Conservation (phyloP, 2,329 filamentous ascomycete genomes). For the Massarina eburnea region DNA sequence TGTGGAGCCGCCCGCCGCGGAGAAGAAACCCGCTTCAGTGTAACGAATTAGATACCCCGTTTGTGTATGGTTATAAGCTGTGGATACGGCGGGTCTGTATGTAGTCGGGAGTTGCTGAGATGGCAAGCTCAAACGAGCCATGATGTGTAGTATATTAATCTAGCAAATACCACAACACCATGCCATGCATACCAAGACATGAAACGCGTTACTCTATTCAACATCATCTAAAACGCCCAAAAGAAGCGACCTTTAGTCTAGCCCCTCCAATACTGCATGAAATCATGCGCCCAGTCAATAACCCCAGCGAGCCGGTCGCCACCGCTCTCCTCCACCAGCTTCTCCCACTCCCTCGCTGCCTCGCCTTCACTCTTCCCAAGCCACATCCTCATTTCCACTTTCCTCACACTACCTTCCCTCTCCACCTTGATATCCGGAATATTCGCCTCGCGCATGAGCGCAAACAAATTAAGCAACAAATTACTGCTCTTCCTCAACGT, state of each 20-base stretch:
- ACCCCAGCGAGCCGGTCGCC: slow-evolving; percentile 83
- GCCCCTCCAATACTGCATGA: slow-evolving; percentile 86
- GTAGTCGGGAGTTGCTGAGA: too few species aligned
- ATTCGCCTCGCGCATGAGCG: slow-evolving; percentile 95
- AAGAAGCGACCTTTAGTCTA: slow-evolving; percentile 11
- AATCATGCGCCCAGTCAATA: slow-evolving; percentile 91
- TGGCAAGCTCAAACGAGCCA: too few species aligned
- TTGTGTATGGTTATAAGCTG: neutral
- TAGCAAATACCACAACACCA: too few species aligned
- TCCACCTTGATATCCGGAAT: slow-evolving; percentile 93
- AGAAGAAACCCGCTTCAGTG: neutral
- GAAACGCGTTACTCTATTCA: too few species aligned
- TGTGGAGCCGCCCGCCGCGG: too few species aligned
- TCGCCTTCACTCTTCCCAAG: slow-evolving; percentile 90
- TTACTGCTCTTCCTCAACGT: slow-evolving; percentile 87
- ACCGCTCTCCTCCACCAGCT: slow-evolving; percentile 86
- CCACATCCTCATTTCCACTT: slow-evolving; percentile 93
- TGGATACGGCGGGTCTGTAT: neutral
- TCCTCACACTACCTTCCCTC: slow-evolving; percentile 89
- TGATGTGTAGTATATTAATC: too few species aligned
- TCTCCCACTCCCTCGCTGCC: slow-evolving; percentile 82
- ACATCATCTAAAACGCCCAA: too few species aligned
- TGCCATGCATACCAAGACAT: too few species aligned
- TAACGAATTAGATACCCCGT: neutral
- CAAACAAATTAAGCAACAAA: slow-evolving; percentile 91